Evolutionary conservation across 371 early-diverging fungal species (phyloP).

Genomic region (Mucor plumbeus): DNA sequence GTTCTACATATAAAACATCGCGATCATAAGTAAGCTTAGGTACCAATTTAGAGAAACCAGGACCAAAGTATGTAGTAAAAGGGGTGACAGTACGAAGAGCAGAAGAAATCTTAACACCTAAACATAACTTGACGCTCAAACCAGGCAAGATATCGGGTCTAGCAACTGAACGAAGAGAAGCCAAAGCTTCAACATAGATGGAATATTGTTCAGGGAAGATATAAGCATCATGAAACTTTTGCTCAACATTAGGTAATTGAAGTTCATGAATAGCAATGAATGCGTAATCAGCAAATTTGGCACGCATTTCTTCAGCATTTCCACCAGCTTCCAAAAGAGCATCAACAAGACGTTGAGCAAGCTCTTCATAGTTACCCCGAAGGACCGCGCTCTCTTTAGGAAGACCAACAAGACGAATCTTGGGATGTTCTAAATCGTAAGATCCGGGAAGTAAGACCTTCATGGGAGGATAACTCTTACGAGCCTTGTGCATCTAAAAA

Average conservation of each 20-base stretch:
- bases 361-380: constrained; percentile 59
- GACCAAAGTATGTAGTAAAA: constrained; percentile 70
- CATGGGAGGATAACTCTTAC: constrained; percentile 66
- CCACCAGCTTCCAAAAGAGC: constrained; percentile 32
- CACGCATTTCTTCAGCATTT: constrained; percentile 15
- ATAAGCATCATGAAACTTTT: constrained; percentile 54
- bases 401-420: constrained; percentile 57
- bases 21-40: constrained; percentile 52
- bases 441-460: constrained; percentile 50
- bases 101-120: constrained; percentile 74
- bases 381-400: constrained; percentile 53
- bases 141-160: constrained; percentile 50
- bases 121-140: constrained; percentile 63
- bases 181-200: constrained; percentile 59
- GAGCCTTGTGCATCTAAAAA: constrained; percentile 75
- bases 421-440: constrained; percentile 50
- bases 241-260: constrained; percentile 66
- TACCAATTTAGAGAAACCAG: constrained; percentile 62
- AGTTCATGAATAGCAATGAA: constrained; percentile 71
- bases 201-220: constrained; percentile 43
- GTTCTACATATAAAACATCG: constrained; percentile 48
- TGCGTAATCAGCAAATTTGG: constrained; percentile 19
- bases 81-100: constrained; percentile 79
- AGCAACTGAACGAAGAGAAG: constrained; percentile 72
- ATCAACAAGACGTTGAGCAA: constrained; percentile 38